Base-by-base conservation (phyloP, 495 filamentous ascomycete species). In the Penicillium herquei region DNA sequence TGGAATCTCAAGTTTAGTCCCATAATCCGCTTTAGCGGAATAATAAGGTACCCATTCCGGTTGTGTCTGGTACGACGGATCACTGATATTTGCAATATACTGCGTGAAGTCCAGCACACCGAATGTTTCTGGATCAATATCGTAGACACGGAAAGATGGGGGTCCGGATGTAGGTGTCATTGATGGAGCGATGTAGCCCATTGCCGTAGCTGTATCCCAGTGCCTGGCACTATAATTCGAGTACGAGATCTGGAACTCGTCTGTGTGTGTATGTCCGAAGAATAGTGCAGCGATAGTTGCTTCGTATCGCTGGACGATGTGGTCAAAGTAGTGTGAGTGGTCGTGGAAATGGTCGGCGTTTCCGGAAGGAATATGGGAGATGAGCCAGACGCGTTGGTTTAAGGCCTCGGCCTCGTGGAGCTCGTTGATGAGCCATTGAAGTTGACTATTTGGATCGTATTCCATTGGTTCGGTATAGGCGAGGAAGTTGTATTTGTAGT, bases 231-330 rank as follows among this genome's bases (percentile, higher is more conserved):
- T 67, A 54, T 80, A 79, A 51, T 78, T 57, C 1, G 76, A 65
- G 70, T 84, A 84, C 10, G 73, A 70, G 47, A 85, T 69, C 44
- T 83, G 69, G 58, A 84, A 82, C 42, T 78, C 71, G 54, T 85
- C 82, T 39, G 66, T 69, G 58, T 84, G 82, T 0, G 81, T 83
- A 59, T 84, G 81, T 31, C 79, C 82, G 60, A 75, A 82, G 67
- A 84, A 84, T n/a, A 81, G 52, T 3, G 72, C 81, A 3, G 80
- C 75, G 49, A 85, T 83, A 12, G 76, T 80, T 1, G 71, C 70
- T 5, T 70, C 63, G 61, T 80, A 84, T 7, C 81, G 77, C 52
- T 75, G 65, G 6, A 84, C 70, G 35, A 85, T 79, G 55, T 78
- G 74, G 56, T 83, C 78, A 34, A 84, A 74, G 58, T 77, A 78